Evolutionary conservation across 1,284 basidiomycete genomes (phyloP), one percentile per base, ranked within the genome.

Genomic region (Coriolopsis trogii): DNA sequence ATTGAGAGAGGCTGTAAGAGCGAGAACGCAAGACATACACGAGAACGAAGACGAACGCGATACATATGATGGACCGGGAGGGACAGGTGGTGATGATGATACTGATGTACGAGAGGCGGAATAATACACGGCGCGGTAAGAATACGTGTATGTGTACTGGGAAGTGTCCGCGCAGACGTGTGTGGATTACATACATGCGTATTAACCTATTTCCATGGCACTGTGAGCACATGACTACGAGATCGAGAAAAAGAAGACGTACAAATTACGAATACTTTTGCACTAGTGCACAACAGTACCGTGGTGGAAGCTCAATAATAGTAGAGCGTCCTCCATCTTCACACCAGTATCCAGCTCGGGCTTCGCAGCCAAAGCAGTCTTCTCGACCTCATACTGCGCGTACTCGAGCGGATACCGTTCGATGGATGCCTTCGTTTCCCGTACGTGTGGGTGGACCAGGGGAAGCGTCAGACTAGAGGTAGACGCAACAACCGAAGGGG

Each of bases 291-390:
- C 77, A 58, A 76, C 73, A 59, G 84, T 81, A 41, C 57, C 47
- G 31, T 83, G 80, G 62, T 86, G 83, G 71, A 89, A 89, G 65
- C 82, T 82, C 56, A 89, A 73, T 43, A 89, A 70, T 33, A 89
- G 69, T 33, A 87, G 69, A 5, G 87, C 86, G 62, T 89, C 86
- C 61, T 86, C 85, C 38, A 84, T 67, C 56, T 78, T 73, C 42
- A 79, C 75, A 47, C 77, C 75, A 13, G 74, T 68, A 49, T 56
- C 70, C 25, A 54, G 54, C 42, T 45, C 58, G 51, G 53, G 58
- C 56, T 54, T 51, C 3, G 61, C 49, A 40, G 41, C 49, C 51
- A 49, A 51, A 49, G 53, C 43, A 2, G 58, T 49, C 56, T 67
- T 67, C 59, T 67, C 65, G 49, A 60, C 51, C 37, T 65, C 65